Percentiles rank a stretch among this genome's conserved stretches.
Conservation (phyloP, 495 filamentous ascomycete species). For the Penicillium daleae region DNA sequence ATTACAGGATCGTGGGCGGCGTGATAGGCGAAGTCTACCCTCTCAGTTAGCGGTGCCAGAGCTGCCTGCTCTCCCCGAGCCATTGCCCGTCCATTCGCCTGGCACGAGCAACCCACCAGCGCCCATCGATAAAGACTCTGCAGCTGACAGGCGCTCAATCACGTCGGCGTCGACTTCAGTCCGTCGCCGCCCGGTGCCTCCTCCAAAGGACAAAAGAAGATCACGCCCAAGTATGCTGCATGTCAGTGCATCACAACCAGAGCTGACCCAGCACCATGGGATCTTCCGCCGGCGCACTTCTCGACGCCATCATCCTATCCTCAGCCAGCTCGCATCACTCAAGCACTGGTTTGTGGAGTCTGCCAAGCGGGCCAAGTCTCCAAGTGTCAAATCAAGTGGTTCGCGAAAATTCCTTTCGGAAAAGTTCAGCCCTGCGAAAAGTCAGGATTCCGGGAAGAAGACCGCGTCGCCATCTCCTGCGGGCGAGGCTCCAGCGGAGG, state of each 20-base stretch:
- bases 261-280: constrained; percentile 60
- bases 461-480: constrained; percentile 26
- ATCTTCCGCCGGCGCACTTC: constrained; percentile 55
- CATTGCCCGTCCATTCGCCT: constrained; percentile 40
- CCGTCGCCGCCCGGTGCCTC: constrained; percentile 72
- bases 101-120: constrained; percentile 55
- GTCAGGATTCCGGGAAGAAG: constrained; percentile 43
- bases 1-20: constrained; percentile 51
- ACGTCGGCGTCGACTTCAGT: constrained; percentile 62
- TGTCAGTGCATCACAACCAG: constrained; percentile 72
- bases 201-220: constrained; percentile 79
- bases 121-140: constrained; percentile 77
- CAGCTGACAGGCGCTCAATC: constrained; percentile 56
- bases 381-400: constrained; percentile 44
- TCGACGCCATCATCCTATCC: constrained; percentile 68
- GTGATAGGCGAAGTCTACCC: constrained; percentile 60
- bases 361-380: constrained; percentile 73
- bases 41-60: constrained; percentile 61
- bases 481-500: constrained; percentile 26
- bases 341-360: constrained; percentile 87
- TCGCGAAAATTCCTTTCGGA: constrained; percentile 48
- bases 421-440: constrained; percentile 48
- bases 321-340: constrained; percentile 79
- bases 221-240: constrained; percentile 80
- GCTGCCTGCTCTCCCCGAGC: constrained; percentile 73